Evolutionary conservation across 2,329 filamentous ascomycete species (phyloP), one percentile per base, ranked within the genome.

Genomic region (Aspergillus sp.): DNA sequence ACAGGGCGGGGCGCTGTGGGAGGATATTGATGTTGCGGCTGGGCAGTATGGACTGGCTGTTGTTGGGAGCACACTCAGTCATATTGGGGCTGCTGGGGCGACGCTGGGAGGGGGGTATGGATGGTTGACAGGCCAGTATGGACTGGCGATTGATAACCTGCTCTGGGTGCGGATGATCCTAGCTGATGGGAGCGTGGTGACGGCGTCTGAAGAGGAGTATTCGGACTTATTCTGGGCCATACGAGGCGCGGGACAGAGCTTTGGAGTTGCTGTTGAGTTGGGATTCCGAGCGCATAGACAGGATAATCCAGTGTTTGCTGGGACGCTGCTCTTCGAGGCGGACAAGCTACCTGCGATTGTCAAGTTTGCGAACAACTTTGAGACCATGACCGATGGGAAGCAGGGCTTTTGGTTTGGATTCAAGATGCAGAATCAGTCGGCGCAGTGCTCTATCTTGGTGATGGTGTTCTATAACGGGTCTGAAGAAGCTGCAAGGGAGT

Each of bases 21-120:
- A 71, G 55, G 80, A 85, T 62, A 41, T 59, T 1, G 41, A 87
- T 61, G 69, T 74, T 4, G 80, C 79, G 0, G 79, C 79, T 0
- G 80, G 74, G 52, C 70, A 78, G 49, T 72, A 83, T 62, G 77
- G 78, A 0, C 76, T 87, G 2, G 84, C 83, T 2, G 83, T 83
- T 2, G 81, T 85, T 0, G 83, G 84, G 5, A 83, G 84, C 4
- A 85, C 83, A 0, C 81, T 86, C 3, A 81, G 80, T 26, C 80
- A 86, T 56, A 85, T 82, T 2, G 85, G 85, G 3, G 81, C 86
- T 6, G 84, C 81, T 3, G 85, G 82, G 0, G 70, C 85, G 15
- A 78, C 80, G 1, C 66, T 86, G 0, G 81, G 82, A 2, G 84
- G 84, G 22, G 84, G 84, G 1, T 84, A 82, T 63, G 83, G 85